Base-by-base conservation (phyloP, 129 eudicot genomes). In the Ambrosia artemisiifolia region DNA sequence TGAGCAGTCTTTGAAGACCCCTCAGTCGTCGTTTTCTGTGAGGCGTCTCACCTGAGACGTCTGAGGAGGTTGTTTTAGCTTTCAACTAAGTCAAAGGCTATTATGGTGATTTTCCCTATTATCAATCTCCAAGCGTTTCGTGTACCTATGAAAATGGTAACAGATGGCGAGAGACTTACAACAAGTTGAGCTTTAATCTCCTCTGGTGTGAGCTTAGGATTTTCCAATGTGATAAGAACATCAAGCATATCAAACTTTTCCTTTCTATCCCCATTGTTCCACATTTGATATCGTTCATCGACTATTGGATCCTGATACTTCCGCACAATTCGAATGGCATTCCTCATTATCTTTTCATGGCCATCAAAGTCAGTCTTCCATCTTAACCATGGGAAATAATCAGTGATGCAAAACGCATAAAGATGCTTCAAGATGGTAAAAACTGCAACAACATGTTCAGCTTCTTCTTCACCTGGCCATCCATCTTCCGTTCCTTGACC, bases 381-480 rank as follows among this genome's bases (percentile, higher is more conserved):
- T 75, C 79, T 64, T 38, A 72, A 56, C 74, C 64, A 53, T 17
- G 79, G 59, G 13, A 65, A 11, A 67, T 65, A 83, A 64, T 84
- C 85, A 46, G 78, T 71, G 24, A 81, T 60, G 19, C 80, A 66
- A 18, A 85, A 82, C 0, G 71, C 72, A 19, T 35, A 71, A 10
- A 78, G 33, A 62, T 71, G 28, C 3, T 14, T 6, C 0, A 81
- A 60, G 7, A 76, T 53, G 9, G 68, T 64, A 44, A 85, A 82
- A 24, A 78, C 40, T 0, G 67, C 86, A 7, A 11, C 79, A 0
- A 81, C 66, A 67, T 85, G 86, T 67, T 78, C 77, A 44, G 30
- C 47, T 68, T 84, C 88, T 70, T 81, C 88, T 2, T 24, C 35
- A 4, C 83, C 88, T 2, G 76, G 85, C 8, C 80, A 80, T 11